Conservation (phyloP, 495 filamentous ascomycete genomes). For the Cladorrhinum samala region DNA sequence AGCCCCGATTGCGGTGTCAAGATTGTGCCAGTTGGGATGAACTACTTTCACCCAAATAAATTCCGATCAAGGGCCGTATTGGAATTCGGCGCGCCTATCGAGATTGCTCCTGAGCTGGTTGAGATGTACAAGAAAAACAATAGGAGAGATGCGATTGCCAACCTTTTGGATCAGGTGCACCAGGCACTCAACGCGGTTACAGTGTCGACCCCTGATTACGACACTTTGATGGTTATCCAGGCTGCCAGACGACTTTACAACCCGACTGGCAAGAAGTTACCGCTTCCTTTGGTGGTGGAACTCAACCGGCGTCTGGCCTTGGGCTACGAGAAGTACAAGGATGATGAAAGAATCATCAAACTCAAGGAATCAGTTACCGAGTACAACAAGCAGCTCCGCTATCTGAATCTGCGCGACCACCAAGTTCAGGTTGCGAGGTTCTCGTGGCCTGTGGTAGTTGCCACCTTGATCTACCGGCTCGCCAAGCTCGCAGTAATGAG, state of each 20-base stretch:
- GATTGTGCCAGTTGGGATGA: slow-evolving; percentile 99
- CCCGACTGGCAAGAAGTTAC: slow-evolving; percentile 86
- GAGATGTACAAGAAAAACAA: slow-evolving; percentile 78
- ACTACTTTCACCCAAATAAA: slow-evolving; percentile 99
- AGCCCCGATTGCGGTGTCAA: slow-evolving; percentile 86
- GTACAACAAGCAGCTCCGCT: slow-evolving; percentile 85
- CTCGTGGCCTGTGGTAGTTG: slow-evolving; percentile 65
- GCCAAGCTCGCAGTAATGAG: slow-evolving; percentile 68
- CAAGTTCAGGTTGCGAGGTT: slow-evolving; percentile 91
- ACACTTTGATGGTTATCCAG: slow-evolving; percentile 97
- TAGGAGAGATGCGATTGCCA: slow-evolving; percentile 74
- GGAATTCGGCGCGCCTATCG: slow-evolving; percentile 86
- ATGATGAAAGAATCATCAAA: slow-evolving; percentile 76
- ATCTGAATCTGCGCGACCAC: slow-evolving; percentile 85
- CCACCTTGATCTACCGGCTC: slow-evolving; percentile 73
- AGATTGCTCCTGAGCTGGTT: slow-evolving; percentile 74
- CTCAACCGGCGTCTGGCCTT: slow-evolving; percentile 89
- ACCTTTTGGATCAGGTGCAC: slow-evolving; percentile 79
- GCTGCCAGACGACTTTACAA: slow-evolving; percentile 92
- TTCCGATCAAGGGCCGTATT: slow-evolving; percentile 95
- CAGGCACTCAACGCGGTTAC: slow-evolving; percentile 82
- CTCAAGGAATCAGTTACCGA: slow-evolving; percentile 71
- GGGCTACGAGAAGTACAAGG: slow-evolving; percentile 88
- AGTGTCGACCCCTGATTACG: slow-evolving; percentile 89
- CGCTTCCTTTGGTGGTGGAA: slow-evolving; percentile 90